Conservation (phyloP, 768 basidiomycete genomes). For the Kwoniella pini region DNA sequence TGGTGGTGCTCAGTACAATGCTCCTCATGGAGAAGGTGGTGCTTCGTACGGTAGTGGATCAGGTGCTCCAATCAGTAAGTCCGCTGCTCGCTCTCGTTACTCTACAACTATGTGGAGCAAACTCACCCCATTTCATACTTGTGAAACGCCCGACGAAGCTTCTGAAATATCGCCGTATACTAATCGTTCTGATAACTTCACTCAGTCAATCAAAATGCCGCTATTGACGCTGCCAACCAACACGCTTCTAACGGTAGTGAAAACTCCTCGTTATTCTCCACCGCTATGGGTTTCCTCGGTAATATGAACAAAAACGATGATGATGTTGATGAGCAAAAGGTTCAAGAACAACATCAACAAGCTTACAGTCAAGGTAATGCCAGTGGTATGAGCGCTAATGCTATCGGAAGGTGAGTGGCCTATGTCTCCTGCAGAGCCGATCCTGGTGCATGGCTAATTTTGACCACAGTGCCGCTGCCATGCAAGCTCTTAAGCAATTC, state of each 20-base stretch:
- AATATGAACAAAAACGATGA: conserved; percentile 59
- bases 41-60: conserved; percentile 22
- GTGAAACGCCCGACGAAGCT: too few relatives aligned
- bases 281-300: conserved; percentile 57
- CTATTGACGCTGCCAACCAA: conserved; percentile 61
- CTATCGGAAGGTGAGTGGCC: conserved; percentile 60
- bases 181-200: neutral
- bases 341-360: conserved; percentile 64
- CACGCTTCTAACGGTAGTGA: conserved; percentile 62
- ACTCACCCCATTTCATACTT: too few relatives aligned
- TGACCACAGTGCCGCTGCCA: conserved; percentile 66
- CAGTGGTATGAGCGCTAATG: conserved; percentile 60
- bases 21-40: conserved; percentile 39
- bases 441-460: too few relatives aligned
- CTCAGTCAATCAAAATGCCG: conserved; percentile 68
- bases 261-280: conserved; percentile 61
- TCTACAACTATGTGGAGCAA: too few relatives aligned
- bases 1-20: conserved; percentile 40
- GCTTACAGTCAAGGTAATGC: conserved; percentile 65
- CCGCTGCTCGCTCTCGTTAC: too few relatives aligned
- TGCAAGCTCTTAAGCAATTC: conserved; percentile 68
- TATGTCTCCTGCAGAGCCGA: neutral
- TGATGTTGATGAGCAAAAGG: conserved; percentile 68
- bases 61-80: conserved; percentile 35
- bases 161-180: too few relatives aligned